Conservation (phyloP, 306 rosid species). For the Prunus davidiana region DNA sequence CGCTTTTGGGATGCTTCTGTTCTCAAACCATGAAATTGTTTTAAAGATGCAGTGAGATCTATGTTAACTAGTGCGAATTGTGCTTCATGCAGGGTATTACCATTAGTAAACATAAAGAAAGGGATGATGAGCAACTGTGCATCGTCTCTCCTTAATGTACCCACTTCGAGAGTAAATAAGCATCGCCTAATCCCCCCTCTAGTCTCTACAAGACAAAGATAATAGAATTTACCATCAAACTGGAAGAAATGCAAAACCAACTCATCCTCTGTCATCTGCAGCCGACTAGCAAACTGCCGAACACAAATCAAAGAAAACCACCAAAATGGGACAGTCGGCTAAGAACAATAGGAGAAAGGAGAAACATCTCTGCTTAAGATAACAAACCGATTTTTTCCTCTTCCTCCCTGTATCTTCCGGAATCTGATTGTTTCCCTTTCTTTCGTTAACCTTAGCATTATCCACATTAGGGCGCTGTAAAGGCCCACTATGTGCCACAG, state of each 20-base stretch:
- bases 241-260: slow-evolving; percentile 68
- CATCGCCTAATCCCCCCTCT: not conserved
- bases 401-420: slow-evolving; percentile 59
- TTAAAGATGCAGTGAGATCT: not conserved
- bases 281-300: slow-evolving; percentile 66
- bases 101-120: not conserved
- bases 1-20: not conserved
- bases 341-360: not conserved
- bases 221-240: slow-evolving; percentile 68
- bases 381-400: slow-evolving; percentile 63
- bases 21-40: not conserved
- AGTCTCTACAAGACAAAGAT: slow-evolving; percentile 3
- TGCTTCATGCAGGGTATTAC: not conserved
- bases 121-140: not conserved
- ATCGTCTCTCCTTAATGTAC: not conserved
- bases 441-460: slow-evolving; percentile 21
- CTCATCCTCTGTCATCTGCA: slow-evolving; percentile 88
- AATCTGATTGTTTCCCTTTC: slow-evolving; percentile 27
- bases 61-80: not conserved
- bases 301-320: slow-evolving; percentile 22
- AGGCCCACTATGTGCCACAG: slow-evolving; percentile 8
- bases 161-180: not conserved
- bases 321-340: not conserved
- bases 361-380: slow-evolving; percentile 12
- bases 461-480: slow-evolving; percentile 16